Conservation (phyloP, 1,139 yeast genomes). For the Arxiozyma slooffiae region DNA sequence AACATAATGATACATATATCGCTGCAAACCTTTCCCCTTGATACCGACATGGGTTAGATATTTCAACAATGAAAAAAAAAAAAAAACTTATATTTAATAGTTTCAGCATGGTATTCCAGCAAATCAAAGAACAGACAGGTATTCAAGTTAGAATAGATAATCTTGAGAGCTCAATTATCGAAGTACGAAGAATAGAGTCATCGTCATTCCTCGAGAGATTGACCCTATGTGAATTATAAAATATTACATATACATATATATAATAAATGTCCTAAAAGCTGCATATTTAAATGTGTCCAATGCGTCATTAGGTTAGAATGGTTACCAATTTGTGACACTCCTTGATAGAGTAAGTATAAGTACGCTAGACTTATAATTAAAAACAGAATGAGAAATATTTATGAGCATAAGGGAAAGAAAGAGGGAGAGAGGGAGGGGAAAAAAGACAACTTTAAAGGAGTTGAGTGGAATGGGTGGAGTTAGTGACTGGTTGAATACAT, state of each 20-base stretch:
- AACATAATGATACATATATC: slow-evolving; percentile 65
- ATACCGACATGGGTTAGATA: slow-evolving; percentile 55
- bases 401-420: no score
- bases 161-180: slow-evolving; percentile 89
- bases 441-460: no score
- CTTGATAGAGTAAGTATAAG: no score
- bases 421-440: no score
- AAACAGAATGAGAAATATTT: no score
- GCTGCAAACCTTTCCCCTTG: slow-evolving; percentile 88
- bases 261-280: no score
- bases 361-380: no score
- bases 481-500: no score
- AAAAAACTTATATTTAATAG: slow-evolving; percentile 53
- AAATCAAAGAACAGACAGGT: slow-evolving; percentile 69
- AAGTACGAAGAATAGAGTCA: slow-evolving; percentile 77
- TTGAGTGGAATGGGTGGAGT: no score
- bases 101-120: slow-evolving; percentile 85
- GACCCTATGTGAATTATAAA: slow-evolving; percentile 41
- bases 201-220: slow-evolving; percentile 78
- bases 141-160: slow-evolving; percentile 89
- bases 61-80: slow-evolving; percentile 33
- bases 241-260: neutral
- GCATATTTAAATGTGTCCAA: no score
- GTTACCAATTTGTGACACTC: no score
- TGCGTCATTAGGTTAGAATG: no score